A percentile compares a stretch with the other conserved stretches of the same genome.
These are phyloP conservation scores for Xylaria sp. DNA, from an alignment of 2,329 filamentous ascomycete genomes.

Conservation along the genomic window DNA sequence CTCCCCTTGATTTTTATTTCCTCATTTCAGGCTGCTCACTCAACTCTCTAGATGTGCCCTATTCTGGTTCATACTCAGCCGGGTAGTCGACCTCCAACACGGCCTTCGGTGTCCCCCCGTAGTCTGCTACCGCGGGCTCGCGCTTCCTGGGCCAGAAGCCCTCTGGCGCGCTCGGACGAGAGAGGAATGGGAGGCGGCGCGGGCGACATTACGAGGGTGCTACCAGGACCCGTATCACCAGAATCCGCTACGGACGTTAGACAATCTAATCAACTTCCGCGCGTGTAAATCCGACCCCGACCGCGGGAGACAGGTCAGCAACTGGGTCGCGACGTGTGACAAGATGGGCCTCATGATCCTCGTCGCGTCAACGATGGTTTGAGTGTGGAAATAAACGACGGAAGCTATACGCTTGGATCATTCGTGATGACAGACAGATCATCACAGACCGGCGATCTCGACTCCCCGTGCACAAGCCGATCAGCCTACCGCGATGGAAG, in stretches of 20 bases:
- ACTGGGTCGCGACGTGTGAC: constrained; percentile 44
- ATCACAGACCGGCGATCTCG: too few species aligned
- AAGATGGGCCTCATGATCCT: constrained; percentile 40
- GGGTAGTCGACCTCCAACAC: constrained; percentile 41
- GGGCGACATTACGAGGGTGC: constrained; percentile 24
- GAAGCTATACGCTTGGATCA: too few species aligned
- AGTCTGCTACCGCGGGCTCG: constrained; percentile 39
- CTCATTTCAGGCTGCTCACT: constrained; percentile 18
- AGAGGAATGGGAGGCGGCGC: constrained; percentile 39
- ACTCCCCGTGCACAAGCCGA: too few species aligned
- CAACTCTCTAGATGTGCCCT: constrained; percentile 35
- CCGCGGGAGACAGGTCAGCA: constrained; percentile 31
- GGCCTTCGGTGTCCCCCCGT: constrained; percentile 39
- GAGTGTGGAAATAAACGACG: constrained; percentile 4
- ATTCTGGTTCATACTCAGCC: constrained; percentile 45
- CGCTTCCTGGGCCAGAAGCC: constrained; percentile 39
- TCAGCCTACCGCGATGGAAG: too few species aligned
- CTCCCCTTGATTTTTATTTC: not conserved
- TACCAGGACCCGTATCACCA: constrained; percentile 3
- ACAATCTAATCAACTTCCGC: constrained; percentile 42
- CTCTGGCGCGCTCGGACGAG: constrained; percentile 43
- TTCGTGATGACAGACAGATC: too few species aligned
- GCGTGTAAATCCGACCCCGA: constrained; percentile 31
- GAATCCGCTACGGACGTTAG: constrained; percentile 36
- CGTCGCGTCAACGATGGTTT: constrained; percentile 30